A percentile compares a stretch with the other conserved stretches of the same genome.
Conservation (phyloP, 1,284 basidiomycete species). For the Singerocomus rubriflavus region DNA sequence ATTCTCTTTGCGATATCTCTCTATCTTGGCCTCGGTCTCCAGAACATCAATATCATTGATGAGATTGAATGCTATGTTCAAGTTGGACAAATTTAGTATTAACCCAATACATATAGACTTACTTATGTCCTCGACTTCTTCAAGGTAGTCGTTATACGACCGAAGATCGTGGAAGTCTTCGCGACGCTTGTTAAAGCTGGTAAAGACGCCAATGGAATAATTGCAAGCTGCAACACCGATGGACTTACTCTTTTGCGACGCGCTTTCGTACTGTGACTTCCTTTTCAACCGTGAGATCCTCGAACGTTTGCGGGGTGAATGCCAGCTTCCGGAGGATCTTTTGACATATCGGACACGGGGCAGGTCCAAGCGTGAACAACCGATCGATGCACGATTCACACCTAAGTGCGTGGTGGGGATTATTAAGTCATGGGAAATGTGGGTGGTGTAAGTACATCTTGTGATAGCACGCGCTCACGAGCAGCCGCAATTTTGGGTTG, state of each 20-base stretch:
- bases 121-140: constrained; percentile 96
- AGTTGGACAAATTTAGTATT: constrained; percentile 4
- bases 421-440: constrained; percentile 9
- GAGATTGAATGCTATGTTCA: constrained; percentile 81
- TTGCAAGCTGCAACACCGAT: not conserved
- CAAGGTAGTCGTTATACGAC: constrained; percentile 95
- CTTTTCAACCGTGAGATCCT: constrained; percentile 95
- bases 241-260: constrained; percentile 75
- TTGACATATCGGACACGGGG: constrained; percentile 92
- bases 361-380: constrained; percentile 93
- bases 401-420: constrained; percentile 44
- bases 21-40: constrained; percentile 82
- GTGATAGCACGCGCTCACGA: constrained; percentile 98
- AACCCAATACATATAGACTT: constrained; percentile 30
- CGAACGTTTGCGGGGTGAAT: constrained; percentile 96
- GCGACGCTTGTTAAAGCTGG: constrained; percentile 87
- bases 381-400: constrained; percentile 98
- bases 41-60: constrained; percentile 89
- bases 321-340: constrained; percentile 90
- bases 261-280: constrained; percentile 88
- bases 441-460: constrained; percentile 71
- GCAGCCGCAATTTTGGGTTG: constrained; percentile 89
- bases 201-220: not conserved
- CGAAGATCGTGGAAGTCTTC: constrained; percentile 86
- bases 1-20: constrained; percentile 78